Evolutionary conservation across 2,329 filamentous ascomycete genomes (phyloP), one percentile per base, ranked within the genome.

Genomic region (Leptographium lundbergii): DNA sequence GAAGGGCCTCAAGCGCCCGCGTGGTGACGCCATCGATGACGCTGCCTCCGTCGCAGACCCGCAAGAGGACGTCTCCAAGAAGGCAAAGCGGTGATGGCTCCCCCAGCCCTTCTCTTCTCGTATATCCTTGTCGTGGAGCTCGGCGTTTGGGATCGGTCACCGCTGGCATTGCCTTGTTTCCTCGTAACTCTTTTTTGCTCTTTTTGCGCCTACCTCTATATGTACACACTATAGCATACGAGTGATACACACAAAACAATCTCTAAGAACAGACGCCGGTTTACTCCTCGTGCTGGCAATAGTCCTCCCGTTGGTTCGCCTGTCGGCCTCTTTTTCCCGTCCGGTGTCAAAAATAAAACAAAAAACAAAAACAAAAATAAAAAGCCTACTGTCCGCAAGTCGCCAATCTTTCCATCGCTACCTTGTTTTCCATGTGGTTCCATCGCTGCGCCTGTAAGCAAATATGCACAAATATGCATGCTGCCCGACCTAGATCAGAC

Each of bases 1-100:
- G 91, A 99, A 99, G 84, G 94, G 91, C 65, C 74, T 99, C 65
- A 99, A 97, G 82, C 81, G 94, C 65, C 84, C 81, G 64, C 82
- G 89, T 58, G 85, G 80, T 57, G 77, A 75, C 75, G 65, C 74
- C 36, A 29, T 14, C 29, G 59, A 45, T 14, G 54, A 47, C 27
- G 54, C 24, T 13, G 34, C n/a, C 34, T 4, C 13, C n/a, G 27
- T 11, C 19, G 51, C 22, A 17, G 65, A 63, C 10, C 63, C 67
- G 36, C 13, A 14, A 14, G 36, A 39, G 22, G 68, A 67, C 25
- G 70, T 74, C 48, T 65, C 70, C 61, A 74, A 72, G 64, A 72
- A 68, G 64, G 68, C 67, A 56, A 74, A 67, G 66, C 70, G 70
- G 59, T 71, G 60, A 25, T 24, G 14, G 19, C 11, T 42, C 19